Evolutionary conservation across 768 basidiomycete genomes (phyloP).

Genomic region (Tulasnella sp.): DNA sequence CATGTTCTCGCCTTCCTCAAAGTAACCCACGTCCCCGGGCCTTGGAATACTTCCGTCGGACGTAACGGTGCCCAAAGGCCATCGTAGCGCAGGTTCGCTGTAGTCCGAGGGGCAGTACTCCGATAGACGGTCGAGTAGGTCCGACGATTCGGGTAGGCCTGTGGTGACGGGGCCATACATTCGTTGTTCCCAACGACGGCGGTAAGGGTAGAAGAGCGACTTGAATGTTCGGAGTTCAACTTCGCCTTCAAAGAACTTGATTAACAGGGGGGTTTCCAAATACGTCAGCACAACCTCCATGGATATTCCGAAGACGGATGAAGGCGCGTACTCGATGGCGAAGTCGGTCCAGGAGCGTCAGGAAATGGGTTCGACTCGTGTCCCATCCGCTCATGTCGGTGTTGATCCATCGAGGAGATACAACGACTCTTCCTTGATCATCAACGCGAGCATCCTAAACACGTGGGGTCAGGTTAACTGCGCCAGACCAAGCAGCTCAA

Average conservation of each 20-base stretch:
- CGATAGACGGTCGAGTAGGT: not conserved
- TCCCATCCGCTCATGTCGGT: not conserved
- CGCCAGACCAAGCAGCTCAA: too few relatives aligned
- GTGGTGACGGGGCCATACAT: not conserved
- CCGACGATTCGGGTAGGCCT: not conserved
- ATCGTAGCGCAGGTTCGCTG: not conserved
- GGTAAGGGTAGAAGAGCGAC: not conserved
- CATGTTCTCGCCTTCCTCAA: not conserved
- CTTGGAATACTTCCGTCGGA: not conserved
- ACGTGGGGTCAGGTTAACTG: not conserved
- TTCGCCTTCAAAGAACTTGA: not conserved
- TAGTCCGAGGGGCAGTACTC: not conserved
- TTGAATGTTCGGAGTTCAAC: not conserved
- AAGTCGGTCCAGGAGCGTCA: not conserved
- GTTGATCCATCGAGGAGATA: not conserved
- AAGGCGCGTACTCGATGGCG: not conserved
- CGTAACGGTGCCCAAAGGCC: not conserved
- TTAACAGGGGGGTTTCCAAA: not conserved
- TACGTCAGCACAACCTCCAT: too few relatives aligned
- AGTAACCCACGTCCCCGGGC: not conserved
- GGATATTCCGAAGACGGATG: too few relatives aligned
- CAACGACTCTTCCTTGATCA: not conserved
- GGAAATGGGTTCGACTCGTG: not conserved
- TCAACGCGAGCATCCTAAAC: not conserved
- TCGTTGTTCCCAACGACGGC: not conserved